Conservation (phyloP, 1,284 basidiomycete species). For the Cutaneotrichosporon spelunceum region DNA sequence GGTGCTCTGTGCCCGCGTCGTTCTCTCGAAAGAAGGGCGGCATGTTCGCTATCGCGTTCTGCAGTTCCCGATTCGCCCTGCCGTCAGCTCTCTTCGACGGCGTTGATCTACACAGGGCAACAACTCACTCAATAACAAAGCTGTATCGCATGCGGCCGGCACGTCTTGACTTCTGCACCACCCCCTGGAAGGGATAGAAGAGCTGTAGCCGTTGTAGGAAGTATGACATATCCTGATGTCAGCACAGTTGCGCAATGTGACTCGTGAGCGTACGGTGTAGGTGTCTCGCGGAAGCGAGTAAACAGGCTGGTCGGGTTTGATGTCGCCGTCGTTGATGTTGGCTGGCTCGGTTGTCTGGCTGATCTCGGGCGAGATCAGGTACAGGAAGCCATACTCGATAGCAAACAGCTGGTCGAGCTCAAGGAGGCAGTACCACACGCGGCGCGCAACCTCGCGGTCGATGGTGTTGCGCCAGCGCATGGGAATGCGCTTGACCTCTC, state of each 20-base stretch:
- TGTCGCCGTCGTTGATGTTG: constrained; percentile 30
- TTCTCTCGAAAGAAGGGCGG: constrained; percentile 24
- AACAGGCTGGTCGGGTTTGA: constrained; percentile 17
- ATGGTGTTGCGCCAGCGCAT: constrained; percentile 26
- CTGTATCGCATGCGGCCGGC: constrained; percentile 27
- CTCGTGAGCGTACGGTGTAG: constrained; percentile 19
- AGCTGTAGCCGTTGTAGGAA: constrained; percentile 27
- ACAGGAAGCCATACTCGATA: constrained; percentile 31
- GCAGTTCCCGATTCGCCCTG: constrained; percentile 24
- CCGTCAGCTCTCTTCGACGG: not conserved
- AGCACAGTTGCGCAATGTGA: not conserved
- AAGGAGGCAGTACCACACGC: constrained; percentile 30
- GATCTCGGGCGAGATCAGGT: constrained; percentile 28
- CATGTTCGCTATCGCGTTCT: constrained; percentile 18
- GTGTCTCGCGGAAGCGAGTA: constrained; percentile 22
- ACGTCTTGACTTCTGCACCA: constrained; percentile 26
- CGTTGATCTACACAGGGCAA: not conserved
- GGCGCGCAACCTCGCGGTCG: constrained; percentile 29
- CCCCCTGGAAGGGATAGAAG: constrained; percentile 29
- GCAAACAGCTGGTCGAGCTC: constrained; percentile 34
- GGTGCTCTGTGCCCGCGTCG: constrained; percentile 10
- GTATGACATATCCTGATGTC: constrained; percentile 28
- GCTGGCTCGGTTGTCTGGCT: constrained; percentile 32
- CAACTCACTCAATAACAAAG: constrained; percentile 25
- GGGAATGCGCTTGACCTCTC: constrained; percentile 16